phyloP scores from a whole-genome alignment of 176 grass and related monocot species.

The Dendrocalamus sinicus region DNA sequence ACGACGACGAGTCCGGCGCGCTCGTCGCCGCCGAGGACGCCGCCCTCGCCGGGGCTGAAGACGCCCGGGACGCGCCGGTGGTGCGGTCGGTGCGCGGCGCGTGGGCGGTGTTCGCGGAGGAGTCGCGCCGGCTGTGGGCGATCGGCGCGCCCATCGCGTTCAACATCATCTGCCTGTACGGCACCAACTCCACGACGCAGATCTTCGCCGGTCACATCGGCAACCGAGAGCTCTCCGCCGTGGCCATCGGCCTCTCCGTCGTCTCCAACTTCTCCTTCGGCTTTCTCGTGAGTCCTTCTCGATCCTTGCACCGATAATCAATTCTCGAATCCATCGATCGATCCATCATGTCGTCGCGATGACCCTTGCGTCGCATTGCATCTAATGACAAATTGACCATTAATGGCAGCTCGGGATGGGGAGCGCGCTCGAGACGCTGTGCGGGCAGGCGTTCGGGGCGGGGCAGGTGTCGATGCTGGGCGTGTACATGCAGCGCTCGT shows the following conservation, averaged over 20 bases:
- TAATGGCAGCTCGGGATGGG: slow-evolving; percentile 79
- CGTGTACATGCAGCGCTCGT: slow-evolving; percentile 84
- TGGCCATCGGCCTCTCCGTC: too few relatives aligned
- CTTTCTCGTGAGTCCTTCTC: too few relatives aligned
- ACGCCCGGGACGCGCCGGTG: slow-evolving; percentile 38
- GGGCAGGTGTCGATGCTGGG: slow-evolving; percentile 73
- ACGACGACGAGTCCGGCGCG: slow-evolving; percentile 49
- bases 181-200: slow-evolving; percentile 51
- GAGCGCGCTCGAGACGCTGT: slow-evolving; percentile 84
- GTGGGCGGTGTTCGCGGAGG: slow-evolving; percentile 50
- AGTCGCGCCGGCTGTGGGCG: slow-evolving; percentile 59
- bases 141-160: slow-evolving; percentile 82
- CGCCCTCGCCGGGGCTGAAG: neutral
- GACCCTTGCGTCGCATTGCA: too few relatives aligned
- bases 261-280: too few relatives aligned
- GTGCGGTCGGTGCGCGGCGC: slow-evolving; percentile 44
- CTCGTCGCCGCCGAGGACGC: slow-evolving; percentile 23
- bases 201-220: too few relatives aligned
- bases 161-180: slow-evolving; percentile 77
- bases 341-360: too few relatives aligned
- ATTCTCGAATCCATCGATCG: too few relatives aligned
- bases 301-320: too few relatives aligned
- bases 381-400: too few relatives aligned
- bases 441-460: slow-evolving; percentile 80
- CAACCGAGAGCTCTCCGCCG: too few relatives aligned